Conservation (phyloP, 257 asterid genomes). For the Lycium barbarum region DNA sequence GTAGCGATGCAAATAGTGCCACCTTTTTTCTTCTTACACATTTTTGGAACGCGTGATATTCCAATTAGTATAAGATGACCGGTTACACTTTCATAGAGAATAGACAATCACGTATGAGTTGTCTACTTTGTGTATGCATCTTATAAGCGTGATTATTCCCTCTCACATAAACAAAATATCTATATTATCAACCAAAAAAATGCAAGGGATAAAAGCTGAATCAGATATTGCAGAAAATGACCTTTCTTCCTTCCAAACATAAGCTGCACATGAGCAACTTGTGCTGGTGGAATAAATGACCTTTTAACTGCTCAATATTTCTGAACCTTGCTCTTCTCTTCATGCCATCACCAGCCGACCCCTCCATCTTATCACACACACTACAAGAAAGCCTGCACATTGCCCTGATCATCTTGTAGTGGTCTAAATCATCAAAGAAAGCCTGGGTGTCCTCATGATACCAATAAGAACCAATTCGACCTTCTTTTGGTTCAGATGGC, state of each 20-base stretch:
- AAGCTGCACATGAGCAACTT: slow-evolving; percentile 84
- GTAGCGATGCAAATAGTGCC: background rate
- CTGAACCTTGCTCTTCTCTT: slow-evolving; percentile 68
- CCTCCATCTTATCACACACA: slow-evolving; percentile 74
- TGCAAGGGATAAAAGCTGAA: slow-evolving; percentile 4
- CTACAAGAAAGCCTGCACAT: slow-evolving; percentile 98
- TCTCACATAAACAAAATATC: slow-evolving; percentile 20
- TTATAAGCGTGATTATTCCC: background rate
- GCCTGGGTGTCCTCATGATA: slow-evolving; percentile 93
- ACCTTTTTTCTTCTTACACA: background rate
- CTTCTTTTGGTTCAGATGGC: slow-evolving; percentile 77
- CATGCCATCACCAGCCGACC: slow-evolving; percentile 51
- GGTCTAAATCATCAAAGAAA: slow-evolving; percentile 87
- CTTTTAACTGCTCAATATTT: slow-evolving; percentile 91
- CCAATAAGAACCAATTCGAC: slow-evolving; percentile 79
- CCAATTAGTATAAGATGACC: background rate
- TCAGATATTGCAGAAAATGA: slow-evolving; percentile 31
- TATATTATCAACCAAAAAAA: background rate
- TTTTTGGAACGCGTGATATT: background rate
- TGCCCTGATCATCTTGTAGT: slow-evolving; percentile 94
- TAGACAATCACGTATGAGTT: slow-evolving; percentile 11
- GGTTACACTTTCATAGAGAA: background rate
- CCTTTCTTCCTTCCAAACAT: slow-evolving; percentile 99
- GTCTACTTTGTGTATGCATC: background rate
- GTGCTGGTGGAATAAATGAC: slow-evolving; percentile 87